Evolutionary conservation across 257 asterid species (phyloP).

Genomic region (Gentiana straminea): DNA sequence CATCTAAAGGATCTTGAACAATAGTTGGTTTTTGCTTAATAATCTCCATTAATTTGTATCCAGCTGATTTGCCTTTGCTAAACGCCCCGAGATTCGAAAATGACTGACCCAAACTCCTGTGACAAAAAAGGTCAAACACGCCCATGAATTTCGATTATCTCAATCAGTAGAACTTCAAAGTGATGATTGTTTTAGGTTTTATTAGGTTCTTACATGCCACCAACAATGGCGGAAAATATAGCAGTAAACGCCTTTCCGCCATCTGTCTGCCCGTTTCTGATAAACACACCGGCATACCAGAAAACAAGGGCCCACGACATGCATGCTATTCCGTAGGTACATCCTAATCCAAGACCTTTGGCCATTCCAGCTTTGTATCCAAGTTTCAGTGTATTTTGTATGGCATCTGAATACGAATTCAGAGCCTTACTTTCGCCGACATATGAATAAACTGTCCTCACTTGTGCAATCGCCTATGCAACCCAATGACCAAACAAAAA

Average conservation of each 20-base stretch:
- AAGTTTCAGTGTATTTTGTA: constrained; percentile 78
- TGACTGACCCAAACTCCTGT: constrained; percentile 98
- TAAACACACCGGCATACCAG: constrained; percentile 98
- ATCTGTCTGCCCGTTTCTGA: constrained; percentile 77
- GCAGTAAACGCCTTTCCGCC: constrained; percentile 98
- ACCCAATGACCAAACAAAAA: neutral
- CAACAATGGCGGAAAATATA: constrained; percentile 89
- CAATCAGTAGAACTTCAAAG: neutral
- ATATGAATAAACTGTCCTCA: constrained; percentile 87
- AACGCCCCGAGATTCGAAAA: constrained; percentile 93
- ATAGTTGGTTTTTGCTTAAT: constrained; percentile 83
- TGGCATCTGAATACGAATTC: constrained; percentile 70
- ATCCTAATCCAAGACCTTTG: constrained; percentile 93
- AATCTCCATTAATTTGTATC: constrained; percentile 82
- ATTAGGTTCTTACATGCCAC: constrained; percentile 81
- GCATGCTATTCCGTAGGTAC: constrained; percentile 95
- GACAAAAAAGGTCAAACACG: constrained; percentile 13
- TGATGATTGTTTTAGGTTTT: neutral
- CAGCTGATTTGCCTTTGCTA: constrained; percentile 98
- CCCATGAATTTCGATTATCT: neutral
- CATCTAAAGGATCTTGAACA: constrained; percentile 40
- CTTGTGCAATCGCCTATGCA: constrained; percentile 88
- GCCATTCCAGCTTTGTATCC: constrained; percentile 99
- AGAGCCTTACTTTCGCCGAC: constrained; percentile 85
- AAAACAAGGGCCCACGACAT: constrained; percentile 98